phyloP scores from a whole-genome alignment of 208 protist species.

The Crithidia acanthocephali region DNA sequence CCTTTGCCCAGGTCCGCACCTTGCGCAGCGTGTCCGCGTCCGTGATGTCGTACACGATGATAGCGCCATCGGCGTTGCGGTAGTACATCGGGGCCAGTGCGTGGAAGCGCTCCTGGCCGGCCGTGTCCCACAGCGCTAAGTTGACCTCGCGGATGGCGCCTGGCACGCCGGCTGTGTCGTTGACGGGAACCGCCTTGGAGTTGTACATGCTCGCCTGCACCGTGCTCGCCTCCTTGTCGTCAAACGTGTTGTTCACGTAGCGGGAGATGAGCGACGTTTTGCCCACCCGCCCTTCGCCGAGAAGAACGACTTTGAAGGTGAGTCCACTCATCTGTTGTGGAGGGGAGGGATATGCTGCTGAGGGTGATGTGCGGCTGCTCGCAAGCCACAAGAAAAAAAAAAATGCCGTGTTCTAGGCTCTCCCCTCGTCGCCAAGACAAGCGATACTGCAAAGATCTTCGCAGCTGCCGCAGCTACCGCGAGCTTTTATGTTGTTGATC shows the following conservation, averaged over 20 bases:
- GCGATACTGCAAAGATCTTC: no score
- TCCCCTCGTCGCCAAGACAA: no score
- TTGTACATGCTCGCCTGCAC: constrained; percentile 74
- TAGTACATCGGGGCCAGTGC: constrained; percentile 90
- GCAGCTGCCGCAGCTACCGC: no score
- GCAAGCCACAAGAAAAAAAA: no score
- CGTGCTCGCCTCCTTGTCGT: constrained; percentile 63
- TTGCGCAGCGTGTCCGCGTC: constrained; percentile 93
- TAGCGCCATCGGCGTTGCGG: constrained; percentile 79
- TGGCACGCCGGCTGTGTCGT: constrained; percentile 24
- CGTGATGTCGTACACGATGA: constrained; percentile 97
- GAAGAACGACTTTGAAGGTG: constrained; percentile 78
- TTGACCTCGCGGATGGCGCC: constrained; percentile 63
- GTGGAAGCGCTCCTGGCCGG: constrained; percentile 98
- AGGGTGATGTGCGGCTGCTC: no score
- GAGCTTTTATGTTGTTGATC: no score
- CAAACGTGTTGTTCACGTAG: constrained; percentile 76
- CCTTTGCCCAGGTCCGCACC: constrained; percentile 96
- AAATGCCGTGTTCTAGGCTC: no score
- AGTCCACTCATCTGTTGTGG: constrained; percentile 18
- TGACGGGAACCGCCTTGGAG: constrained; percentile 56
- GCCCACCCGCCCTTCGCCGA: constrained; percentile 86
- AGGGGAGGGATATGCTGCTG: neutral
- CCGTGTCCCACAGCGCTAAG: constrained; percentile 96
- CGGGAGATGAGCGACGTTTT: constrained; percentile 84